A percentile compares a stretch with the other conserved stretches of the same genome.
These are phyloP conservation scores for Fulvia fulva DNA, from an alignment of 2,329 filamentous ascomycete genomes.

Conservation along the genomic window DNA sequence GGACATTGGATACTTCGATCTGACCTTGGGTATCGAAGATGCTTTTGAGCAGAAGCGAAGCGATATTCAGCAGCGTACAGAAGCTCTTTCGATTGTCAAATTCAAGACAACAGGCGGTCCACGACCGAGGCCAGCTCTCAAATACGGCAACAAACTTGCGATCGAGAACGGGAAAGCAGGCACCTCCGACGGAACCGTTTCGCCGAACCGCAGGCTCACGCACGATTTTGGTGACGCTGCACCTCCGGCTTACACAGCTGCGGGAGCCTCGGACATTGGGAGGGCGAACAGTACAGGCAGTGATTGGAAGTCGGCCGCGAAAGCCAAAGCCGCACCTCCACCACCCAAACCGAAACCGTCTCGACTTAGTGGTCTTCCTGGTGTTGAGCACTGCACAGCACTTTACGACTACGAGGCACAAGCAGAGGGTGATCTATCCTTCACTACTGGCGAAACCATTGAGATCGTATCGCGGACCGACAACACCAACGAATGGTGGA, in stretches of 20 bases:
- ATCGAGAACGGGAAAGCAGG: conserved; percentile 29
- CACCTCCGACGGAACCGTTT: conserved; percentile 7
- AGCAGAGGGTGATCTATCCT: conserved; percentile 89
- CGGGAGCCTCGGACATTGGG: conserved; percentile 23
- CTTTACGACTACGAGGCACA: conserved; percentile 96
- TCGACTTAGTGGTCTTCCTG: conserved; percentile 59
- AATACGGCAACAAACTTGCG: conserved; percentile 46
- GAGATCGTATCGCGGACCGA: conserved; percentile 71
- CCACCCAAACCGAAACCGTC: conserved; percentile 63
- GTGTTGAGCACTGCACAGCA: conserved; percentile 77
- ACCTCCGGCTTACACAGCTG: conserved; percentile 28
- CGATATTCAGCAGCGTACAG: conserved; percentile 78
- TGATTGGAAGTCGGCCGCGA: conserved; percentile 43
- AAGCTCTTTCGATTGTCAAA: conserved; percentile 77
- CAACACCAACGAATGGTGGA: conserved; percentile 98
- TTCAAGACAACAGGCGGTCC: conserved; percentile 81
- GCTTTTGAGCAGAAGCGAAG: conserved; percentile 87
- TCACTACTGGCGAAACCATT: conserved; percentile 81
- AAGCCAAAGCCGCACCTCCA: conserved; percentile 47
- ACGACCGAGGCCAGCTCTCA: conserved; percentile 46
- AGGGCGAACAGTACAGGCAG: conserved; percentile 33
- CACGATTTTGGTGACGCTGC: conserved; percentile 5
- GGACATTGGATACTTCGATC: conserved; percentile 96
- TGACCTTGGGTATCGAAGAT: conserved; percentile 84
- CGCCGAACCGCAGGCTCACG: conserved; percentile 28